A percentile compares a stretch with the other conserved stretches of the same genome.
phyloP scores from a whole-genome alignment of 129 eudicot species.

The Gnaphalium uliginosum region DNA sequence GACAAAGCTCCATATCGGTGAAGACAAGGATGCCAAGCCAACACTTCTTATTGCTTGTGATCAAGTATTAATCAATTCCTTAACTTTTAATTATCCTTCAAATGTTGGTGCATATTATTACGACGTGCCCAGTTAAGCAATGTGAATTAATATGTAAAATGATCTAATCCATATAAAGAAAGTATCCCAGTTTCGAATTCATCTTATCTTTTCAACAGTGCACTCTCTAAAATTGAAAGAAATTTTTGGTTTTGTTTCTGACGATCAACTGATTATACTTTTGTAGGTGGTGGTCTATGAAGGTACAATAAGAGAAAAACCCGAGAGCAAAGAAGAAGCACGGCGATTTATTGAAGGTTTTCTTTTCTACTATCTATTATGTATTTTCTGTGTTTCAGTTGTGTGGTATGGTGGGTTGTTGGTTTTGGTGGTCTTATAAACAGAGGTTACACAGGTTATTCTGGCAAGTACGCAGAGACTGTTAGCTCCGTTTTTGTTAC shows the following conservation, averaged over 20 bases:
- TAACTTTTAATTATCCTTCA: conserved; percentile 16
- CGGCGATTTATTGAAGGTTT: conserved; percentile 78
- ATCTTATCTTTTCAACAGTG: not conserved
- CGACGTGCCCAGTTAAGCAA: conserved; percentile 18
- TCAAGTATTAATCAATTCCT: conserved; percentile 66
- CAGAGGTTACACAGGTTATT: conserved; percentile 57
- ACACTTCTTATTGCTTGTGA: conserved; percentile 85
- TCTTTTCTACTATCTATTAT: not conserved
- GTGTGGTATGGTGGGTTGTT: conserved; percentile 19
- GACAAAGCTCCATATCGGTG: conserved; percentile 58
- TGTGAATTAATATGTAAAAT: conserved; percentile 14
- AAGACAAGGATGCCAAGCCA: conserved; percentile 68
- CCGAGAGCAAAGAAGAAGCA: conserved; percentile 79
- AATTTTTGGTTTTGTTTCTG: conserved; percentile 8
- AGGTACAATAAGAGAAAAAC: conserved; percentile 83
- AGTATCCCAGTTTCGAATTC: not conserved
- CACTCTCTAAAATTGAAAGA: not conserved
- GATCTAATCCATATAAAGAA: not conserved
- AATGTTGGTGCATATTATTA: conserved; percentile 19
- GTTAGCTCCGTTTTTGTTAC: conserved; percentile 85
- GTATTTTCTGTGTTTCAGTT: not conserved
- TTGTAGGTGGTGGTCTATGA: conserved; percentile 98
- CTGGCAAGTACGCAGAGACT: conserved; percentile 68
- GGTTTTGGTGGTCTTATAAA: conserved; percentile 21
- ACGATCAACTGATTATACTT: conserved; percentile 29